Percentiles rank a stretch among this genome's conserved stretches.
Conservation (phyloP, 805 yeast genomes). For the Ogataea henricii region DNA sequence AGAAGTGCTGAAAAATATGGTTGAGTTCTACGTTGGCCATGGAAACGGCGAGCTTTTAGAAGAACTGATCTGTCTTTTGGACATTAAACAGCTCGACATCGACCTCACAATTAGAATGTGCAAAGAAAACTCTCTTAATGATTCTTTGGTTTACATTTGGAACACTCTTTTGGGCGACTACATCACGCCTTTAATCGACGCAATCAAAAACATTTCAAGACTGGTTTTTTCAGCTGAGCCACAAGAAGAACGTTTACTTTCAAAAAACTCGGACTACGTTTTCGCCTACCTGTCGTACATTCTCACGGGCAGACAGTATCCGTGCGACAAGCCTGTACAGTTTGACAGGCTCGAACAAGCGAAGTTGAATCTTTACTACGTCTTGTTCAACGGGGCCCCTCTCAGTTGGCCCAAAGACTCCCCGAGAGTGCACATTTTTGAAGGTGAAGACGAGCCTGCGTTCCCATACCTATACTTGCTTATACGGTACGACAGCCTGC, state of each 20-base stretch:
- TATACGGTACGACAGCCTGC: conserved; percentile 56
- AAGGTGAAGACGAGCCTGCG: conserved; percentile 44
- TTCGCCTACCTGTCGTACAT: conserved; percentile 67
- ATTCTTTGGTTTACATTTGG: conserved; percentile 72
- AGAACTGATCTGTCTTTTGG: conserved; percentile 67
- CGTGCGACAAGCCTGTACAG: conserved; percentile 57
- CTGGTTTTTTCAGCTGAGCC: conserved; percentile 12
- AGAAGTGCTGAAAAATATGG: conserved; percentile 58
- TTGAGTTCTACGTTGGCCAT: conserved; percentile 46
- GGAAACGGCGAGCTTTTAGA: conserved; percentile 56
- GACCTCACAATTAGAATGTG: conserved; percentile 73
- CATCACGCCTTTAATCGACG: conserved; percentile 67
- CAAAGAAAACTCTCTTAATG: conserved; percentile 53
- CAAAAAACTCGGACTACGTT: conserved; percentile 36
- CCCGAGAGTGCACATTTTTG: conserved; percentile 37
- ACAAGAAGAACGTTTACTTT: conserved; percentile 6
- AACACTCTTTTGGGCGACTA: conserved; percentile 69
- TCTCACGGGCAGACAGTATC: conserved; percentile 79
- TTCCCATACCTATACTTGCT: conserved; percentile 72
- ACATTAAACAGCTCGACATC: conserved; percentile 68
- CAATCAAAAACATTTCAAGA: conserved; percentile 40
- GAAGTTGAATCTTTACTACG: conserved; percentile 53
- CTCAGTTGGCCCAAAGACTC: conserved; percentile 48
- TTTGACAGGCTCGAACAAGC: conserved; percentile 39
- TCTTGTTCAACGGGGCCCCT: conserved; percentile 59